phyloP scores from a whole-genome alignment of 805 yeast species.

The Hanseniaspora mollemarum region DNA sequence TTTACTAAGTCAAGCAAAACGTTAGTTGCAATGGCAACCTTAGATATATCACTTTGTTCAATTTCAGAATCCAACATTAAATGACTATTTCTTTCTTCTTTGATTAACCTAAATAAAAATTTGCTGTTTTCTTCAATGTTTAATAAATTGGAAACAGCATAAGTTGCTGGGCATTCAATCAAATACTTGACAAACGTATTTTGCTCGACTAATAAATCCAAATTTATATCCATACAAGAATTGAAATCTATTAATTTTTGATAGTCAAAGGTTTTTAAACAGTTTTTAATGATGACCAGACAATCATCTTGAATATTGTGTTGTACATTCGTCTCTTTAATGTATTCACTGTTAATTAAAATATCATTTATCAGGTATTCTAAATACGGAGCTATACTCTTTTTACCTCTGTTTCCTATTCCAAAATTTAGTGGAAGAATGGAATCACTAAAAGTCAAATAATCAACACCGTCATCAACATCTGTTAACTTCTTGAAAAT shows the following conservation, averaged over 20 bases:
- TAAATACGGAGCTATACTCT: slow-evolving; percentile 70
- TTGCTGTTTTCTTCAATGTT: slow-evolving; percentile 35
- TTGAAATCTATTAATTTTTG: slow-evolving; percentile 42
- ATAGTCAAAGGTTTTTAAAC: slow-evolving; percentile 43
- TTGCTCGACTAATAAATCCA: slow-evolving; percentile 39
- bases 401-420: slow-evolving; percentile 40
- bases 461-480: neutral
- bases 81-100: neutral
- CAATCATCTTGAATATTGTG: slow-evolving; percentile 43
- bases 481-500: neutral
- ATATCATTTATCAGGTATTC: slow-evolving; percentile 62
- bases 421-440: slow-evolving; percentile 60
- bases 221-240: slow-evolving; percentile 37
- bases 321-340: slow-evolving; percentile 28
- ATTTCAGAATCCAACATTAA: neutral
- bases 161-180: slow-evolving; percentile 59
- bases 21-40: neutral
- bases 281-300: slow-evolving; percentile 39
- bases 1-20: neutral
- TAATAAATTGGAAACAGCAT: slow-evolving; percentile 6
- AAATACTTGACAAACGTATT: slow-evolving; percentile 40
- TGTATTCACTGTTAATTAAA: slow-evolving; percentile 40
- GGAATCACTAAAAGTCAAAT: slow-evolving; percentile 33
- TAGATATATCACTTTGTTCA: neutral
- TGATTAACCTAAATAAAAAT: slow-evolving; percentile 39